Evolutionary conservation across 164 flowering plant genomes (phyloP).

Genomic region (Aristolochia contorta): DNA sequence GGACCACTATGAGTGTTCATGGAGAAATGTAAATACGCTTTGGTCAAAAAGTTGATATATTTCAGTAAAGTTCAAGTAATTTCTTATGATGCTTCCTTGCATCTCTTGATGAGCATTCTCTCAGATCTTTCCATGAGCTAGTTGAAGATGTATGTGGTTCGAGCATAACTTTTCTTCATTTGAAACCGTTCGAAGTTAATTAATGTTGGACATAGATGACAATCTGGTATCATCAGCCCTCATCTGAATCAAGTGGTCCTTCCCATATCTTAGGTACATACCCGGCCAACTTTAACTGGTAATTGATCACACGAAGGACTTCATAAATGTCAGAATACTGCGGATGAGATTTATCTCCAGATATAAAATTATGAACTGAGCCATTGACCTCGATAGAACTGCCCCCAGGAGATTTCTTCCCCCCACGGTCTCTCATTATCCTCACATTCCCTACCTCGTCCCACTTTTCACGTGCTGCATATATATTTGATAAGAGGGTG

Average conservation of each 20-base stretch:
- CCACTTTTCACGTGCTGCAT: slow-evolving; percentile 49
- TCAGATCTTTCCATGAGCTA: background rate
- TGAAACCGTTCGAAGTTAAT: background rate
- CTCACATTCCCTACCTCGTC: slow-evolving; percentile 36
- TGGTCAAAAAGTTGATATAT: too few relatives aligned
- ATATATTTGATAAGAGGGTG: slow-evolving; percentile 45
- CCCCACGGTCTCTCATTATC: slow-evolving; percentile 42
- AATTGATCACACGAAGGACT: slow-evolving; percentile 20
- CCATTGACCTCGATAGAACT: slow-evolving; percentile 46
- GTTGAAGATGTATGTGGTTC: background rate
- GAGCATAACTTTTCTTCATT: background rate
- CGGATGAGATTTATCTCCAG: slow-evolving; percentile 41
- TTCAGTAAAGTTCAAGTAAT: too few relatives aligned
- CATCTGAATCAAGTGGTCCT: slow-evolving; percentile 10
- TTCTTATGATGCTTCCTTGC: too few relatives aligned
- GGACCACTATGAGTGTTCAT: too few relatives aligned
- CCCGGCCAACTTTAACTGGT: slow-evolving; percentile 21
- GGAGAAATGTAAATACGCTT: too few relatives aligned
- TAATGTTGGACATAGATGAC: background rate
- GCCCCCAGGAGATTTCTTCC: slow-evolving; percentile 41
- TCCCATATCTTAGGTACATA: slow-evolving; percentile 9
- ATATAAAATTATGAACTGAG: slow-evolving; percentile 34
- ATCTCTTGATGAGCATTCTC: too few relatives aligned
- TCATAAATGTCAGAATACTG: slow-evolving; percentile 22
- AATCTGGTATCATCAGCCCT: slow-evolving; percentile 4